Evolutionary conservation across 768 basidiomycete genomes (phyloP), one percentile per base, ranked within the genome.

Genomic region (Multifurca ochricompacta): DNA sequence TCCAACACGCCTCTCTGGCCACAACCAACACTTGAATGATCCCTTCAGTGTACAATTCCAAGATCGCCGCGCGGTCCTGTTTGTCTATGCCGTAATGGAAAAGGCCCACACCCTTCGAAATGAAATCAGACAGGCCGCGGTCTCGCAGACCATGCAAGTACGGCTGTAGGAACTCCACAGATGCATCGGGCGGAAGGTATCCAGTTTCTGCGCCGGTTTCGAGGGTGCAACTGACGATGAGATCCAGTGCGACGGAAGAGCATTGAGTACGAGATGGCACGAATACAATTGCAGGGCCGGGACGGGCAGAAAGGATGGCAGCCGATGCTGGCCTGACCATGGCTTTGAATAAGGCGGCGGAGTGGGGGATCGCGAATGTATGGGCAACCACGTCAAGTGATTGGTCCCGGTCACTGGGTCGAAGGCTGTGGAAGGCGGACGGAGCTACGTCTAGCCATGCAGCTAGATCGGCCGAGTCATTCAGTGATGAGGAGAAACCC

Each of bases 291-390:
- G 83, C 78, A 3, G 77, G 72, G 52, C 77, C 77, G 6, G 69
- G 72, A 11, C 67, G 63, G 1, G 72, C 66, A 2, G 71, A 71
- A 13, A 70, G 77, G 55, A 96, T 81, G n/a, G 82, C 82, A 9
- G 81, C 70, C 68, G 94, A 89, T 2, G 85, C 82, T 3, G 95
- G 92, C 66, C 91, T 94, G 43, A 87, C 81, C 85, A 98, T 96
- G 2, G 84, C 79, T 64, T 93, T 94, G 70, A 92, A 84, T 18
- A 98, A 74, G 0, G 90, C 82, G 0, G 86, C 77, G 4, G 94
- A 96, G 62, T 92, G 83, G 0, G 91, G 81, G 41, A 92, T 86
- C 16, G 83, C 85, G 70, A 95, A 97, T 0, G 90, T 78, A 51
- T 87, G 83, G 11, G 81, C 77, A 16, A 78, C 77, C 28, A 82